phyloP scores from a whole-genome alignment of 352 stramenopile genomes.

The Phytopythium boreale region DNA sequence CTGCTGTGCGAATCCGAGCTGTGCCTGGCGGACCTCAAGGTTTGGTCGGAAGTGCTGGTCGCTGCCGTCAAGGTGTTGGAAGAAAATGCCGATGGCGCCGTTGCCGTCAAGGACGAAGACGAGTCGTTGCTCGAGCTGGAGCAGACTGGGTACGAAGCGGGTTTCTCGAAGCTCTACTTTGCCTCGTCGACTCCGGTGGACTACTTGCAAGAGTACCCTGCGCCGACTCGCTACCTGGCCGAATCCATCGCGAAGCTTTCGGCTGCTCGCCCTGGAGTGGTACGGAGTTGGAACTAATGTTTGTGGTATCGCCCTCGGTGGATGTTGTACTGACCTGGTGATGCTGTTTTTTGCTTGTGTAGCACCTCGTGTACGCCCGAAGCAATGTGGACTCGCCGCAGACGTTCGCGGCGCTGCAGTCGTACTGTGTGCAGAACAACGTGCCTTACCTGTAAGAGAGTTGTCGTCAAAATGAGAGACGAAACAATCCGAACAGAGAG shows the following conservation, averaged over 20 bases:
- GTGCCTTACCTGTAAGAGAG: slow-evolving; percentile 56
- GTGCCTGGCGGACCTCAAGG: slow-evolving; percentile 39
- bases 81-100: slow-evolving; percentile 55
- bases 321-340: neutral
- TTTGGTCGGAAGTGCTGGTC: slow-evolving; percentile 53
- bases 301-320: slow-evolving; percentile 10
- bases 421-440: slow-evolving; percentile 68
- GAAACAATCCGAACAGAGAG: neutral
- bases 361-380: slow-evolving; percentile 53
- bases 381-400: slow-evolving; percentile 35
- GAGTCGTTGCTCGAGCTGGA: slow-evolving; percentile 77
- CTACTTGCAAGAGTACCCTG: slow-evolving; percentile 76
- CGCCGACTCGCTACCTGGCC: slow-evolving; percentile 55
- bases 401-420: slow-evolving; percentile 34
- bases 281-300: slow-evolving; percentile 19
- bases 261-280: slow-evolving; percentile 59
- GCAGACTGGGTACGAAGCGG: slow-evolving; percentile 91
- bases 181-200: slow-evolving; percentile 84
- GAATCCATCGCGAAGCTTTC: slow-evolving; percentile 69
- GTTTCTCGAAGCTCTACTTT: slow-evolving; percentile 93
- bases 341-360: slow-evolving; percentile 10
- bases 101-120: slow-evolving; percentile 70
- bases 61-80: slow-evolving; percentile 57
- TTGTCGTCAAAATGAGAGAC: slow-evolving; percentile 1
- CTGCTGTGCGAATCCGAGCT: slow-evolving; percentile 76